Conservation (phyloP, 768 basidiomycete genomes). For the Russula sp. region DNA sequence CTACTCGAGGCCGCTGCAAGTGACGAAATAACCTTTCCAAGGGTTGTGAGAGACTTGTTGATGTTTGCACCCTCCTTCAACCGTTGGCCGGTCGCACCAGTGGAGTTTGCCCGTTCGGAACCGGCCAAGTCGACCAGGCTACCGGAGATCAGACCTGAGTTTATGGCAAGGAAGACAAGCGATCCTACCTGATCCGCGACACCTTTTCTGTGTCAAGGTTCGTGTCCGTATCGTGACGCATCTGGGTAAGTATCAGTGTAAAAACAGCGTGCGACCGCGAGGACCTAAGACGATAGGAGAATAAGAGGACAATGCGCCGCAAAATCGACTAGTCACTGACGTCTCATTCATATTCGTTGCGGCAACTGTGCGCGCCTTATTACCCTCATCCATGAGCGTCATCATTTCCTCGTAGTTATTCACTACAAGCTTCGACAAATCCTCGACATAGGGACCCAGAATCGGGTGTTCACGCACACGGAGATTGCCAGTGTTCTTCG, state of each 20-base stretch:
- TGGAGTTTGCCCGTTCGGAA: slow-evolving; percentile 95
- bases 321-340: slow-evolving; percentile 37
- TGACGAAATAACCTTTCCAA: slow-evolving; percentile 95
- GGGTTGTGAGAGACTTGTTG: slow-evolving; percentile 96
- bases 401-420: slow-evolving; percentile 95
- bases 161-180: background rate
- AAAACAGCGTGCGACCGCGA: slow-evolving; percentile 98
- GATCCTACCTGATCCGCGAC: slow-evolving; percentile 83
- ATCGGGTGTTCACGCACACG: slow-evolving; percentile 97
- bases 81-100: slow-evolving; percentile 93
- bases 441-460: slow-evolving; percentile 97
- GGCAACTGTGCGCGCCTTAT: slow-evolving; percentile 96
- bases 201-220: slow-evolving; percentile 97
- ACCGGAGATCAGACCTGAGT: slow-evolving; percentile 8
- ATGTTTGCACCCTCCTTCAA: slow-evolving; percentile 98
- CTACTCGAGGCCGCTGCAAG: slow-evolving; percentile 65
- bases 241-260: slow-evolving; percentile 92
- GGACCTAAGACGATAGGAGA: slow-evolving; percentile 48
- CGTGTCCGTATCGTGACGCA: slow-evolving; percentile 75
- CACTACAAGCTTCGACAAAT: slow-evolving; percentile 90
- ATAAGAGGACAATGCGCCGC: background rate
- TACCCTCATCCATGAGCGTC: slow-evolving; percentile 99
- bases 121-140: slow-evolving; percentile 96
- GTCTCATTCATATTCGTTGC: slow-evolving; percentile 99
- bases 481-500: slow-evolving; percentile 93